Percentiles rank a stretch among this genome's conserved stretches.
phyloP scores from a whole-genome alignment of 1,284 basidiomycete species.

The Phaffia rhodozyma region DNA sequence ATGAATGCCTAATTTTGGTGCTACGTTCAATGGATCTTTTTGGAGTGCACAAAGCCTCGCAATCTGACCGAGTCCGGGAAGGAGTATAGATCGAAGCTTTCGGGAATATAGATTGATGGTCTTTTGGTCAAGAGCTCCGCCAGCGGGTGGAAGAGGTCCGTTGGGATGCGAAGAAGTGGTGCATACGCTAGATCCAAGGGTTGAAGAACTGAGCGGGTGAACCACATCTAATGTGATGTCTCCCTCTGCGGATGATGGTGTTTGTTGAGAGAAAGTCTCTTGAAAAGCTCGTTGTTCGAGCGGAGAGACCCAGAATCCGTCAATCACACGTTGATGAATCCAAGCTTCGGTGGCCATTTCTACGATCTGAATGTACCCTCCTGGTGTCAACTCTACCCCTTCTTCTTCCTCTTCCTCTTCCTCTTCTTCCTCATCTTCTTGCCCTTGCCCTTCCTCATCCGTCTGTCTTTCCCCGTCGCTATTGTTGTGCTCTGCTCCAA shows the following conservation, averaged over 20 bases:
- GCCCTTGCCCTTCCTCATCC: background rate
- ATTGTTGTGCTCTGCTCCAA: too few relatives aligned
- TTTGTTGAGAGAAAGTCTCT: background rate
- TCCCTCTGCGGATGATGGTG: background rate
- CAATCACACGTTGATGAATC: background rate
- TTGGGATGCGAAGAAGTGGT: background rate
- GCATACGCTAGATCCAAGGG: background rate
- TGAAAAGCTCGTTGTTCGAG: background rate
- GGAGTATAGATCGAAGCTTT: background rate
- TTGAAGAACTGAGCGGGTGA: background rate
- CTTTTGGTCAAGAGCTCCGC: background rate
- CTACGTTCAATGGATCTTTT: background rate
- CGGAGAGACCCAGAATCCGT: constrained; percentile 8
- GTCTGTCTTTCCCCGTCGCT: too few relatives aligned
- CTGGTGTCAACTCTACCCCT: background rate
- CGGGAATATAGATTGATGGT: background rate
- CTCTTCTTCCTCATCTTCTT: background rate
- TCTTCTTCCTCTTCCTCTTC: background rate
- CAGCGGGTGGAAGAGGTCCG: background rate
- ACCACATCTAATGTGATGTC: background rate
- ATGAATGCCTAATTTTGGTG: background rate
- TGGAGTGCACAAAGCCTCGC: background rate
- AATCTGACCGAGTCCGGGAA: constrained; percentile 1
- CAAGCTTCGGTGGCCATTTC: constrained; percentile 8
- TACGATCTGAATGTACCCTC: background rate